These are phyloP conservation scores for Aspergillus jensenii DNA, from an alignment of 2,329 filamentous ascomycete genomes.

Conservation along the genomic window DNA sequence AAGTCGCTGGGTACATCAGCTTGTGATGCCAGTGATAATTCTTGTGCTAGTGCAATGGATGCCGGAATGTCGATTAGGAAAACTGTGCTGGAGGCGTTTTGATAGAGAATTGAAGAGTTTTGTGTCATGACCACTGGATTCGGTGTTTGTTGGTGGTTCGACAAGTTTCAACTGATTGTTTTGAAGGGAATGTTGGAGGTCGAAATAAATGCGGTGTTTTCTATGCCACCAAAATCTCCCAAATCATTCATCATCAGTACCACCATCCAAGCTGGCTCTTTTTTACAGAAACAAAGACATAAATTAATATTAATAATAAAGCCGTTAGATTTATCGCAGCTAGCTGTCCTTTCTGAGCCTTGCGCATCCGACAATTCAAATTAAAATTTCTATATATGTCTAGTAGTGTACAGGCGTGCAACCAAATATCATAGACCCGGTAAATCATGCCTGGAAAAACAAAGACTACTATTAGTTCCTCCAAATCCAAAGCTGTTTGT, in stretches of 20 bases:
- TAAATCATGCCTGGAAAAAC: conserved; percentile 54
- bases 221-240: not conserved
- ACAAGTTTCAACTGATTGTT: not conserved
- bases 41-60: conserved; percentile 58
- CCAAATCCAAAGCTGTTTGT: conserved; percentile 99
- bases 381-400: not conserved
- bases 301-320: not conserved
- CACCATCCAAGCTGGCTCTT: not conserved
- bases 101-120: conserved; percentile 50
- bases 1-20: not conserved
- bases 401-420: not conserved
- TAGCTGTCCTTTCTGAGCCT: not conserved
- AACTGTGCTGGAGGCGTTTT: conserved; percentile 45
- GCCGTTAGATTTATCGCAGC: not conserved
- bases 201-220: not conserved
- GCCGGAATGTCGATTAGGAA: conserved; percentile 59
- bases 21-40: conserved; percentile 17
- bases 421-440: not conserved
- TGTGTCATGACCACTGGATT: conserved; percentile 1
- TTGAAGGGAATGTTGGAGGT: not conserved
- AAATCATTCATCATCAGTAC: not conserved
- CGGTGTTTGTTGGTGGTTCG: not conserved
- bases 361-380: not conserved
- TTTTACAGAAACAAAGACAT: not conserved
- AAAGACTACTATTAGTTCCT: conserved; percentile 88